Evolutionary conservation across 768 basidiomycete genomes (phyloP), one percentile per base, ranked within the genome.

Genomic region (Amanita rubescens): DNA sequence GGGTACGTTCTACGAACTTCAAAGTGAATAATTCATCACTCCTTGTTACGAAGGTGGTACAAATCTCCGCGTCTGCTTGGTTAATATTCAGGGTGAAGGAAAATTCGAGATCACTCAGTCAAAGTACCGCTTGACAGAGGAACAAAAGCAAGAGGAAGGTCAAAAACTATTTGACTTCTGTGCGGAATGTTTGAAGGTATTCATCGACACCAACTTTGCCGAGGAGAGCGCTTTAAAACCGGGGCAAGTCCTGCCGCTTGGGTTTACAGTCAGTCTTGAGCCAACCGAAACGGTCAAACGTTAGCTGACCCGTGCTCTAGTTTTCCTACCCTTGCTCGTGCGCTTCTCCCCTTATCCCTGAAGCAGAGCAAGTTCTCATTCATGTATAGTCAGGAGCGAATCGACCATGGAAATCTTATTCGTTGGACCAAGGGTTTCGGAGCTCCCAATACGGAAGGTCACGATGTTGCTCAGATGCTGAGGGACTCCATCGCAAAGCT

Each of bases 361-460:
- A 34, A 34, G 19, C 12, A 22, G 35, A 44, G n/a, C 24, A n/a
- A 25, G 25, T 1, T 43, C 37, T 38, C 32, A 35, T 35, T 33
- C 32, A 15, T 19, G 17, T 17, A 10, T 67, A 94, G 90, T n/a
- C 96, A 98, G 77, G 79, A 85, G 35, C 78, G 81, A 51, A 98
- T 99, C 58, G 93, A 98, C 67, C 92, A 97, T 57, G 95, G 93
- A 20, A 79, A 81, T 56, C 84, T 98, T 34, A 93, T 97, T 62
- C 87, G 95, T 15, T 99, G 96, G 96, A 99, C 96, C n/a, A 99
- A 99, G 69, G 96, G 96, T 58, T 98, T 98, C 62, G 93, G 93
- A 30, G 89, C 89, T 0, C 66, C 80, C 4, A 92, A 94, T 64
- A 93, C 91, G 15, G 96, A 98, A 69, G 94, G 94, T 15, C 74